Evolutionary conservation across 1,139 yeast species (phyloP).

Genomic region (Taphrina confusa): DNA sequence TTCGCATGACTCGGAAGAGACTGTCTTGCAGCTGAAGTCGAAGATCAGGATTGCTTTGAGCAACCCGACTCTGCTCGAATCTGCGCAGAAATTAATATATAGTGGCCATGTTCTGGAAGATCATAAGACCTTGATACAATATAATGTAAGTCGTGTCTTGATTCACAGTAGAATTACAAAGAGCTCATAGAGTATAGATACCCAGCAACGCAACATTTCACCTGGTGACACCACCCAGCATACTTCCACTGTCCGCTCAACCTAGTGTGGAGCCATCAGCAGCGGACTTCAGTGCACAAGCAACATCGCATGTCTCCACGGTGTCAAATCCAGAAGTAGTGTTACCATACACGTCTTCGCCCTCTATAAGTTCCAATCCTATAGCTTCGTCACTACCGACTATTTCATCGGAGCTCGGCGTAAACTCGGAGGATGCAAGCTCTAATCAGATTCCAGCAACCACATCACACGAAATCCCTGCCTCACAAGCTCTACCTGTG

Average conservation of each 20-base stretch:
- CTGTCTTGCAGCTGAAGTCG: constrained; percentile 98
- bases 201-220: constrained; percentile 24
- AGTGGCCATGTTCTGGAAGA: constrained; percentile 99
- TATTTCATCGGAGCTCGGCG: no score
- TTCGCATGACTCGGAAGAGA: constrained; percentile 91
- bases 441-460: no score
- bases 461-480: no score
- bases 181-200: background rate
- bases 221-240: constrained; percentile 17
- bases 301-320: no score
- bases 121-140: constrained; percentile 97
- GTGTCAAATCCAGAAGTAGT: no score
- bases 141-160: constrained; percentile 63
- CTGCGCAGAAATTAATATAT: constrained; percentile 98
- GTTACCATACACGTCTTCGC: no score
- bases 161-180: background rate
- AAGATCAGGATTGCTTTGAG: constrained; percentile 75
- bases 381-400: no score
- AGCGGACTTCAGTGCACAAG: no score
- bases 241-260: background rate
- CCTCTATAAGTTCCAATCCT: background rate
- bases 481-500: no score
- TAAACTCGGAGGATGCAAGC: no score
- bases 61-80: constrained; percentile 99
- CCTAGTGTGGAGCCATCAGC: background rate